A percentile compares a stretch with the other conserved stretches of the same genome.
Conservation (phyloP, 352 stramenopile species). For the Phytopythium chamaehyphon region DNA sequence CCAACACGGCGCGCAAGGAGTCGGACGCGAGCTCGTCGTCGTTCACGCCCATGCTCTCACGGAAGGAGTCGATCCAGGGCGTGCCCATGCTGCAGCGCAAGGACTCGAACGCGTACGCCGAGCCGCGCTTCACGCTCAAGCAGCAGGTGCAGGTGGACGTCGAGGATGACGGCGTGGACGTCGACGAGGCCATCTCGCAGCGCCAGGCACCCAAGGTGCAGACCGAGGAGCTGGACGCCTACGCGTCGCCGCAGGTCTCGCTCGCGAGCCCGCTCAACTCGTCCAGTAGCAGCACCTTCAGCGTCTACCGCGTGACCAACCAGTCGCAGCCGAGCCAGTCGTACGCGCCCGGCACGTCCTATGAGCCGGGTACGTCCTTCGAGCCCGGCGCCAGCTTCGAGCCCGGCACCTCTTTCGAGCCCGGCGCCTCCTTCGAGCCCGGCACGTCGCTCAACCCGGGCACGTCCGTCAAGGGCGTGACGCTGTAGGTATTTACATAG, state of each 20-base stretch:
- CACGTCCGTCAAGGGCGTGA: constrained; percentile 31
- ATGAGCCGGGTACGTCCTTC: constrained; percentile 16
- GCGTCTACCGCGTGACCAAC: constrained; percentile 9
- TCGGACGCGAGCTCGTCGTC: constrained; percentile 13
- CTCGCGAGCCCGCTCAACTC: constrained; percentile 14
- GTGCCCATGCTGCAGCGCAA: constrained; percentile 21
- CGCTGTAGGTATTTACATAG: constrained; percentile 16
- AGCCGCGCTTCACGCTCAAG: constrained; percentile 38
- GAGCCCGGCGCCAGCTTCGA: constrained; percentile 21
- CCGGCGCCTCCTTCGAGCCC: constrained; percentile 5
- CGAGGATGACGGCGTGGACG: constrained; percentile 17
- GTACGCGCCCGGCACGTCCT: constrained; percentile 18
- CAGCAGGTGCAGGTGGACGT: constrained; percentile 29
- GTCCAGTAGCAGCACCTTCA: constrained; percentile 7
- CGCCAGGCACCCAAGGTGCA: constrained; percentile 4
- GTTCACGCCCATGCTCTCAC: constrained; percentile 18
- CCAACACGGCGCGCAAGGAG: constrained; percentile 26
- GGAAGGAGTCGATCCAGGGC: constrained; percentile 29
- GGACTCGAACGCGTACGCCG: constrained; percentile 25
- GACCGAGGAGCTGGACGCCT: constrained; percentile 1
- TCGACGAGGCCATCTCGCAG: constrained; percentile 12
- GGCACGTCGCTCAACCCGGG: constrained; percentile 12
- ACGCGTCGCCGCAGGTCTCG: constrained; percentile 19
- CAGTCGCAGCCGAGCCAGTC: constrained; percentile 11
- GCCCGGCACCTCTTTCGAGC: constrained; percentile 14